Percentiles rank a stretch among this genome's conserved stretches.
Evolutionary conservation across 805 yeast genomes (phyloP).

Genomic region (Maudiozyma saulgeensis): DNA sequence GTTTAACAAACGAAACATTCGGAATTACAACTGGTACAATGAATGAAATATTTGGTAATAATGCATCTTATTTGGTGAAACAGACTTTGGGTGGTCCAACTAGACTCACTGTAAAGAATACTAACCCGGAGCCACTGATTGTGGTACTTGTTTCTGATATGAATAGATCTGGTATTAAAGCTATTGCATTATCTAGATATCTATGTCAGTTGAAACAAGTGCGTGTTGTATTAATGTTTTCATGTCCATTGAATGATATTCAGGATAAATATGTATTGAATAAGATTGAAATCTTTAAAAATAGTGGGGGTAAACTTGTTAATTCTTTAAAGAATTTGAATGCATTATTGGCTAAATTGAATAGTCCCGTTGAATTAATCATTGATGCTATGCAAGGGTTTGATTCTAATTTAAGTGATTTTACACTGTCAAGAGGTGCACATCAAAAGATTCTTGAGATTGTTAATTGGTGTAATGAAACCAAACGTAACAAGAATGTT

Average conservation of each 20-base stretch:
- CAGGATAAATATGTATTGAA: conserved; percentile 27
- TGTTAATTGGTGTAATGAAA: conserved; percentile 56
- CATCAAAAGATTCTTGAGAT: conserved; percentile 28
- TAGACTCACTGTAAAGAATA: conserved; percentile 55
- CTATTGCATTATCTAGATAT: conserved; percentile 71
- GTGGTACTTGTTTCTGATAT: conserved; percentile 59
- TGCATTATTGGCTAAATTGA: conserved; percentile 36
- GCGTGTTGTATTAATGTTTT: conserved; percentile 47
- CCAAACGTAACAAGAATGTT: conserved; percentile 5
- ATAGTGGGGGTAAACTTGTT: conserved; percentile 62
- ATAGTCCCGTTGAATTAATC: conserved; percentile 69
- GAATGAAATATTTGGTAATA: conserved; percentile 61
- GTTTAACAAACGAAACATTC: conserved; percentile 45
- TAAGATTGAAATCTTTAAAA: conserved; percentile 48
- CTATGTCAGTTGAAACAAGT: conserved; percentile 52
- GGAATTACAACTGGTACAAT: conserved; percentile 38
- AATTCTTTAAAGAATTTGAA: conserved; percentile 31
- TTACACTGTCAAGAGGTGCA: conserved; percentile 12
- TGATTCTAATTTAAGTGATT: conserved; percentile 42
- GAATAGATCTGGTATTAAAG: conserved; percentile 62
- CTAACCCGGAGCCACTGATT: conserved; percentile 72
- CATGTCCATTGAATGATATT: conserved; percentile 21
- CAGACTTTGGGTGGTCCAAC: conserved; percentile 60
- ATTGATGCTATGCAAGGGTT: conserved; percentile 82
- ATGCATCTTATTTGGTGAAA: conserved; percentile 50